Conservation (phyloP, 495 filamentous ascomycete genomes). For the Neurospora sp. region DNA sequence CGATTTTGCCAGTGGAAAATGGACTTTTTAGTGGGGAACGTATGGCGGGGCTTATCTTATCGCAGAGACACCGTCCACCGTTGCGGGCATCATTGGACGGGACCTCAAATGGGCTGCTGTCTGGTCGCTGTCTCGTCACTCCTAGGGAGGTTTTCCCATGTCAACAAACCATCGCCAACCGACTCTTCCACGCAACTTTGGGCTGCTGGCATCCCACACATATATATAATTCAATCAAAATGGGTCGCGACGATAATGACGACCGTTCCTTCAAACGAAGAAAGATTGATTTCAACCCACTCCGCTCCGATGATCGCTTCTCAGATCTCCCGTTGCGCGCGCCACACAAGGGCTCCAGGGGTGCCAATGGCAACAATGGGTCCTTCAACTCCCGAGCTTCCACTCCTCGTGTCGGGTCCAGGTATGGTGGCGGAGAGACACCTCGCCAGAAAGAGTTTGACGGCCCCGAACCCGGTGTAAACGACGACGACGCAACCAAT, state of each 20-base stretch:
- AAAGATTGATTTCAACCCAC: slow-evolving; percentile 48
- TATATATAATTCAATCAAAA: slow-evolving; percentile 2
- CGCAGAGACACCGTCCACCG: slow-evolving; percentile 1
- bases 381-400: slow-evolving; percentile 31
- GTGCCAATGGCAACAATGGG: slow-evolving; percentile 21
- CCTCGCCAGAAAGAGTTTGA: slow-evolving; percentile 45
- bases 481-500: slow-evolving; percentile 36
- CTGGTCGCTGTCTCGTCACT: background rate
- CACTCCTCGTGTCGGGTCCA: slow-evolving; percentile 38
- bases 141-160: background rate
- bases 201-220: background rate
- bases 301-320: slow-evolving; percentile 47
- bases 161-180: background rate
- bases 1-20: background rate
- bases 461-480: slow-evolving; percentile 38
- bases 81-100: background rate
- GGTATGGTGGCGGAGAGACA: slow-evolving; percentile 29
- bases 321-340: slow-evolving; percentile 42
- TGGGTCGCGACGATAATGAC: slow-evolving; percentile 30
- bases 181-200: background rate
- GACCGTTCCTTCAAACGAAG: slow-evolving; percentile 50
- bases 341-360: slow-evolving; percentile 3
- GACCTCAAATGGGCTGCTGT: background rate
- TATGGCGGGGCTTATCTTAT: slow-evolving; percentile 29
- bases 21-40: slow-evolving; percentile 27